Evolutionary conservation across 805 yeast genomes (phyloP).

Genomic region (Candida suzukii): DNA sequence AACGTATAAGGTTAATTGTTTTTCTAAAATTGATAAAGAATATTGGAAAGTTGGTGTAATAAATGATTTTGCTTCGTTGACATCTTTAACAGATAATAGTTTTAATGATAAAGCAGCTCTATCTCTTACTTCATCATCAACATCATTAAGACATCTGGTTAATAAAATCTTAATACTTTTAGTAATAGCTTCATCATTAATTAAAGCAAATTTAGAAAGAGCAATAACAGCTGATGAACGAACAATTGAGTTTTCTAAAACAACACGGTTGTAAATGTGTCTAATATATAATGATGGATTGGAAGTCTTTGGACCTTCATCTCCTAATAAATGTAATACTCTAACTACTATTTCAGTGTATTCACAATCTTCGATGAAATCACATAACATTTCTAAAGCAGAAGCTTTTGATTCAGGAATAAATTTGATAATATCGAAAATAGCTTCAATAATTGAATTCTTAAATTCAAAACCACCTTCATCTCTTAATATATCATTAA

Average conservation of each 20-base stretch:
- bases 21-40: conserved; percentile 74
- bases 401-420: conserved; percentile 77
- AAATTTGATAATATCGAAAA: conserved; percentile 83
- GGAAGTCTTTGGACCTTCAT: conserved; percentile 83
- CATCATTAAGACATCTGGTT: conserved; percentile 77
- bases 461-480: conserved; percentile 88
- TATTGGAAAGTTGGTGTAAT: conserved; percentile 63
- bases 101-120: conserved; percentile 85
- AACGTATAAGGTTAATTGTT: conserved; percentile 66
- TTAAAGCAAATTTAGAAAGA: conserved; percentile 80
- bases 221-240: conserved; percentile 95
- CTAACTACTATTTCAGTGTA: conserved; percentile 91
- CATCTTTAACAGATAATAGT: conserved; percentile 40
- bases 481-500: conserved; percentile 78
- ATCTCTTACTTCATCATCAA: conserved; percentile 96
- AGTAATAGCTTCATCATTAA: conserved; percentile 60
- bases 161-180: conserved; percentile 69
- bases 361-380: conserved; percentile 97
- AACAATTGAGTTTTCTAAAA: conserved; percentile 89
- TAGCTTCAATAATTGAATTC: conserved; percentile 83
- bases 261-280: conserved; percentile 95
- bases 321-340: conserved; percentile 84
- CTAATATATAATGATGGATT: conserved; percentile 89
- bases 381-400: conserved; percentile 86
- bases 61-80: conserved; percentile 37